Evolutionary conservation across 495 filamentous ascomycete genomes (phyloP).

Genomic region (Xylaria nigripes): DNA sequence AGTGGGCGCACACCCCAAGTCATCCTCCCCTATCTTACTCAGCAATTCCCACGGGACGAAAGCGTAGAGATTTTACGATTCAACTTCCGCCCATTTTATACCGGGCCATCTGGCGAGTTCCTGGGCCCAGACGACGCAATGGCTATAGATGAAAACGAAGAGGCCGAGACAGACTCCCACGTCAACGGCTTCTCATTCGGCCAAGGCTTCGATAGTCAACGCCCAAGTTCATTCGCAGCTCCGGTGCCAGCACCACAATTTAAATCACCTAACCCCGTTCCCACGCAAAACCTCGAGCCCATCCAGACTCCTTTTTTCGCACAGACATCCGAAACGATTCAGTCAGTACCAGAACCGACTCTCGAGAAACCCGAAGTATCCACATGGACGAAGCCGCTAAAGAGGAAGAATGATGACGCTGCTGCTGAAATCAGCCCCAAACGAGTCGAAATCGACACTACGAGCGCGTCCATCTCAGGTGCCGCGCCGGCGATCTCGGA

Average conservation of each 20-base stretch:
- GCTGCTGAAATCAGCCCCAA: conserved; percentile 19
- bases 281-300: neutral
- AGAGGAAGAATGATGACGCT: conserved; percentile 36
- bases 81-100: conserved; percentile 50
- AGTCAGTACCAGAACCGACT: conserved; percentile 11
- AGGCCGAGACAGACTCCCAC: conserved; percentile 9
- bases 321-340: conserved; percentile 11
- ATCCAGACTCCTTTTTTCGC: conserved; percentile 12
- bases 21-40: conserved; percentile 67
- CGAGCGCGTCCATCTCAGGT: neutral
- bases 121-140: conserved; percentile 21
- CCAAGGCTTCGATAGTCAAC: conserved; percentile 5
- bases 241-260: neutral
- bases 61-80: conserved; percentile 59
- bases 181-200: conserved; percentile 16
- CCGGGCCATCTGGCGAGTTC: conserved; percentile 11
- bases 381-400: conserved; percentile 20
- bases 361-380: conserved; percentile 5
- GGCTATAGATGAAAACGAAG: conserved; percentile 22
- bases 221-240: neutral
- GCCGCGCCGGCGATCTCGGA: neutral
- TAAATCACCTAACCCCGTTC: neutral
- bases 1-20: conserved; percentile 52
- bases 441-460: conserved; percentile 19
- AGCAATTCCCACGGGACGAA: conserved; percentile 48